These are phyloP conservation scores for Lachnellula occidentalis DNA, from an alignment of 2,329 filamentous ascomycete species.

Conservation along the genomic window DNA sequence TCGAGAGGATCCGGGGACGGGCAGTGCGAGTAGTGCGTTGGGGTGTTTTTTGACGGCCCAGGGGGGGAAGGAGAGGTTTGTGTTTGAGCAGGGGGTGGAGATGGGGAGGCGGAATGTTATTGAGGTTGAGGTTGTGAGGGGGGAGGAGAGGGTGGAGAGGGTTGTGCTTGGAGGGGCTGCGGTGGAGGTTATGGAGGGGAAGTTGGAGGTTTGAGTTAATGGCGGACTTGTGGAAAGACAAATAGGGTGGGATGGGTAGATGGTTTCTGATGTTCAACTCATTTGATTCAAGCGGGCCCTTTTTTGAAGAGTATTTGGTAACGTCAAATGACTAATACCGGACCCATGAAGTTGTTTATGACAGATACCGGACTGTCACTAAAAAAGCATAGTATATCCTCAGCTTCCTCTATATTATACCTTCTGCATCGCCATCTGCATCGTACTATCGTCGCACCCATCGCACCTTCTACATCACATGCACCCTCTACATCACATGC, in stretches of 20 bases:
- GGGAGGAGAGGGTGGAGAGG: constrained; percentile 11
- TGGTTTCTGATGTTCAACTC: constrained; percentile 1
- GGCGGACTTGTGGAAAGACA: background rate
- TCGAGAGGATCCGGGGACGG: constrained; percentile 57
- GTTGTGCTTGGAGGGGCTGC: constrained; percentile 21
- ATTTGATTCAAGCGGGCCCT: background rate
- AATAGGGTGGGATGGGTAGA: background rate
- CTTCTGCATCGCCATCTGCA: too few species aligned
- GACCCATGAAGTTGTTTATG: too few species aligned
- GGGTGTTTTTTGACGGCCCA: constrained; percentile 47
- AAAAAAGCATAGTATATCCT: too few species aligned
- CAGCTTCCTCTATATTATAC: too few species aligned
- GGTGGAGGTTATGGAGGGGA: constrained; percentile 23
- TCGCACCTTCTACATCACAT: too few species aligned
- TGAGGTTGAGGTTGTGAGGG: constrained; percentile 17
- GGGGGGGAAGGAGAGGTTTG: constrained; percentile 28
- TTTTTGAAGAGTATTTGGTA: background rate
- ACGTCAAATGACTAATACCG: too few species aligned
- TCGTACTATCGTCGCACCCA: too few species aligned
- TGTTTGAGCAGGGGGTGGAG: constrained; percentile 61
- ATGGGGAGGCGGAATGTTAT: constrained; percentile 45
- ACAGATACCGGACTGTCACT: too few species aligned
- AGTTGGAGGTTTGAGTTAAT: constrained; percentile 13
- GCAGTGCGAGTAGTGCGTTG: constrained; percentile 56
- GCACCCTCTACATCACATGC: too few species aligned